Percentiles rank a stretch among this genome's conserved stretches.
Evolutionary conservation across 352 stramenopile species (phyloP).

Genomic region (Globisporangium alternatum): DNA sequence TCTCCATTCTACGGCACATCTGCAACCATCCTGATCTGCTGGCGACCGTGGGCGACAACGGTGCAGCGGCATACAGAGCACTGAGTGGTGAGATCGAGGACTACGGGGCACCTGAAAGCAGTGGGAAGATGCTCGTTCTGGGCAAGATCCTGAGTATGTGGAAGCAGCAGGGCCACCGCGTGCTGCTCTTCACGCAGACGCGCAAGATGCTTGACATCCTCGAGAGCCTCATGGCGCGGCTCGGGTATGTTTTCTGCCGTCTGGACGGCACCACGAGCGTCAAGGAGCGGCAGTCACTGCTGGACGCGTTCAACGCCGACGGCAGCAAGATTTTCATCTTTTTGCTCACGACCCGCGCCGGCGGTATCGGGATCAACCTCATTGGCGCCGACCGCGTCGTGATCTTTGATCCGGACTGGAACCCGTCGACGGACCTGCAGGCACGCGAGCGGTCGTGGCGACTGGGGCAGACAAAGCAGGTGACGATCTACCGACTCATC

Average conservation of each 20-base stretch:
- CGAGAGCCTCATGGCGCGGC: slow-evolving; percentile 84
- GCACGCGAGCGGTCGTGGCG: slow-evolving; percentile 97
- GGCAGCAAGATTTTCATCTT: slow-evolving; percentile 80
- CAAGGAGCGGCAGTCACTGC: slow-evolving; percentile 88
- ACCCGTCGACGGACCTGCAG: slow-evolving; percentile 96
- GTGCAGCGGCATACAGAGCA: background rate
- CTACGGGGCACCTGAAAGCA: slow-evolving; percentile 65
- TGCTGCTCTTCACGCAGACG: slow-evolving; percentile 98
- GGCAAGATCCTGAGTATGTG: slow-evolving; percentile 94
- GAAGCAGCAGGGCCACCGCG: slow-evolving; percentile 94
- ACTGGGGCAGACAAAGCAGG: slow-evolving; percentile 86
- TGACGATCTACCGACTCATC: slow-evolving; percentile 92
- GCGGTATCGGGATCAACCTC: slow-evolving; percentile 96
- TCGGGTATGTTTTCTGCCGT: slow-evolving; percentile 90
- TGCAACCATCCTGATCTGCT: slow-evolving; percentile 98
- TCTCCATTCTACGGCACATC: slow-evolving; percentile 96
- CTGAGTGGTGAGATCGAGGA: slow-evolving; percentile 11
- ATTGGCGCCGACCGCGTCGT: slow-evolving; percentile 95
- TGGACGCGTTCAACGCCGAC: slow-evolving; percentile 96
- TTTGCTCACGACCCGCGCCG: slow-evolving; percentile 85
- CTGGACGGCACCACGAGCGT: slow-evolving; percentile 97
- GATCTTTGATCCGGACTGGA: slow-evolving; percentile 99
- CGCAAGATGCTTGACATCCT: slow-evolving; percentile 98
- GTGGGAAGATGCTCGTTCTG: slow-evolving; percentile 97
- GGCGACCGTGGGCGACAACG: slow-evolving; percentile 34